Evolutionary conservation across 2,329 filamentous ascomycete genomes (phyloP), one percentile per base, ranked within the genome.

Genomic region (Trichoderma endophyticum): DNA sequence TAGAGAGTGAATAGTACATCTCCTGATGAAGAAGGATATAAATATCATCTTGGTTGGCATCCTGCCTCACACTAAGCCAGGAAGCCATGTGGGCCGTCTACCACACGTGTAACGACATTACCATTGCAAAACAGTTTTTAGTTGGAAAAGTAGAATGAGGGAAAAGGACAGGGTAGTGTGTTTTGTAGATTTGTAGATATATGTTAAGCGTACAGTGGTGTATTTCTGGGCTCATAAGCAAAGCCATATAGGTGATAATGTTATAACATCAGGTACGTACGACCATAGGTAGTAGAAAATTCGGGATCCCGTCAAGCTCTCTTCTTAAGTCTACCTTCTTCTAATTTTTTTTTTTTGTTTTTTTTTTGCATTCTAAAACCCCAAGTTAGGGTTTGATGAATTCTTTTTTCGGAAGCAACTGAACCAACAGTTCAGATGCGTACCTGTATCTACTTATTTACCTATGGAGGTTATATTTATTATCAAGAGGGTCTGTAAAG

Each of bases 181-280:
- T 4, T 43, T 43, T 9, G 3, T 43, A 43, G 15, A 43, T n/a
- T n/a, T 43, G 39, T 43, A 43, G 39, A 43, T n/a, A 8, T 43
- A 18, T 1, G 15, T 9, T 43, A 4, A 43, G 1, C 6, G 36
- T 18, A 43, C 36, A 43, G 36, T 18, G 6, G 15, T 39, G 36
- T 15, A 39, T 39, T 18, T 39, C 36, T 15, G 15, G n/a, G n/a
- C n/a, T n/a, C n/a, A n/a, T n/a, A n/a, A n/a, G n/a, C n/a, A n/a
- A n/a, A n/a, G n/a, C n/a, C n/a, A n/a, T n/a, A n/a, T 18, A 39
- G 7, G 6, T 8, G 15, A 43, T 43, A 43, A 9, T 43, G 1
- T n/a, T 43, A 9, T 2, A n/a, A n/a, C 18, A 7, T 43, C 9
- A 48, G 12, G 9, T 9, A 21, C 2, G 21, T 48, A 5, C 92